Evolutionary conservation across 805 yeast species (phyloP).

Genomic region (Nakazawaea sp.): DNA sequence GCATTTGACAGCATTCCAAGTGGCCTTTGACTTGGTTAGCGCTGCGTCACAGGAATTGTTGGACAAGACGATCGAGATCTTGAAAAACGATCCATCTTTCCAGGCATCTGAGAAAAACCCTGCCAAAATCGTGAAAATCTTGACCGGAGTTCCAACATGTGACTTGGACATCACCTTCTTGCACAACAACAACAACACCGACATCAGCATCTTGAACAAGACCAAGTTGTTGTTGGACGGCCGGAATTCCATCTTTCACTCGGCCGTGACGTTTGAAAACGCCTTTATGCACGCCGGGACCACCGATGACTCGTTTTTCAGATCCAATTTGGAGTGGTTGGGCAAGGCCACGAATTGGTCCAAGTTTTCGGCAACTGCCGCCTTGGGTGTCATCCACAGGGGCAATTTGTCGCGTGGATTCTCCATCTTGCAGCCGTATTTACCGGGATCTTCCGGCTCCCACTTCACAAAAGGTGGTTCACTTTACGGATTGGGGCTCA

Average conservation of each 20-base stretch:
- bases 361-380: slow-evolving; percentile 95
- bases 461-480: slow-evolving; percentile 95
- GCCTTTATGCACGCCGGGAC: slow-evolving; percentile 97
- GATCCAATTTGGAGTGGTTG: slow-evolving; percentile 90
- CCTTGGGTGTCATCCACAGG: slow-evolving; percentile 92
- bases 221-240: slow-evolving; percentile 82
- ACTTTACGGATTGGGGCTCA: slow-evolving; percentile 84
- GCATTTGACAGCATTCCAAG: slow-evolving; percentile 71
- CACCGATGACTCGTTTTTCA: slow-evolving; percentile 86
- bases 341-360: slow-evolving; percentile 99
- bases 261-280: slow-evolving; percentile 90
- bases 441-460: slow-evolving; percentile 76
- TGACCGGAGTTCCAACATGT: slow-evolving; percentile 90
- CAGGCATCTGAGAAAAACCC: slow-evolving; percentile 21
- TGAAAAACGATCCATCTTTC: slow-evolving; percentile 22
- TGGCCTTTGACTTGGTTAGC: slow-evolving; percentile 89
- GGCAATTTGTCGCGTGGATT: slow-evolving; percentile 92
- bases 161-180: slow-evolving; percentile 87
- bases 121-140: slow-evolving; percentile 53
- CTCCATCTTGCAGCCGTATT: slow-evolving; percentile 79
- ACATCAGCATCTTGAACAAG: slow-evolving; percentile 70
- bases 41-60: slow-evolving; percentile 88
- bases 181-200: slow-evolving; percentile 82
- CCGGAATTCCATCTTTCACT: slow-evolving; percentile 88
- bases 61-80: slow-evolving; percentile 40